Evolutionary conservation across 805 yeast genomes (phyloP).

Genomic region (Saccharomycopsis babjevae): DNA sequence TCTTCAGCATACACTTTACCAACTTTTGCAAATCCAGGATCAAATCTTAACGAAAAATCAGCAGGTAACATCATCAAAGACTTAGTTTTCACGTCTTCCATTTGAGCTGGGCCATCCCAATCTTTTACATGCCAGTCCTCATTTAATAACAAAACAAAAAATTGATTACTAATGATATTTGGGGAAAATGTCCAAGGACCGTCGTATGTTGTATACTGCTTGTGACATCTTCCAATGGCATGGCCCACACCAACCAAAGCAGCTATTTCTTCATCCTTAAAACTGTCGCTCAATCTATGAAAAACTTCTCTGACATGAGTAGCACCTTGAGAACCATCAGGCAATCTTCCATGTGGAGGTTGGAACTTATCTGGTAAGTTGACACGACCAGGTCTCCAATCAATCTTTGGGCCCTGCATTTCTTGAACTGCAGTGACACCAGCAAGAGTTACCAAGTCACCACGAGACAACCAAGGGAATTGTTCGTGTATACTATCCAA

Average conservation of each 20-base stretch:
- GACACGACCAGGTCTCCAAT: conserved; percentile 77
- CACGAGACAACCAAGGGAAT: conserved; percentile 64
- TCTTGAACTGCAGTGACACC: conserved; percentile 75
- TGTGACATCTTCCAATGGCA: conserved; percentile 66
- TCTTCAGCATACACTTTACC: conserved; percentile 62
- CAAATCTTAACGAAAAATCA: conserved; percentile 60
- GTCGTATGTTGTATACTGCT: conserved; percentile 60
- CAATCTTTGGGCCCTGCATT: conserved; percentile 65
- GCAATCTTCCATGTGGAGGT: conserved; percentile 63
- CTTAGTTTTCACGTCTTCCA: conserved; percentile 48
- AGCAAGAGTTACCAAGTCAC: conserved; percentile 71
- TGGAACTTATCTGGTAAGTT: conserved; percentile 41
- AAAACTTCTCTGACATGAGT: conserved; percentile 56
- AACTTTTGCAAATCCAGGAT: conserved; percentile 47
- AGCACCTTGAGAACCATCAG: conserved; percentile 59
- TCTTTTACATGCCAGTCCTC: conserved; percentile 46
- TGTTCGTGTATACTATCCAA: conserved; percentile 43
- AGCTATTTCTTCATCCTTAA: conserved; percentile 62
- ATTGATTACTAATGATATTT: conserved; percentile 64
- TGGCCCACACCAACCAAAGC: conserved; percentile 69
- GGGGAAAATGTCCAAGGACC: conserved; percentile 89
- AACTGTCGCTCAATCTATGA: conserved; percentile 43
- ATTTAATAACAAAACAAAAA: conserved; percentile 47
- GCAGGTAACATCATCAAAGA: conserved; percentile 79
- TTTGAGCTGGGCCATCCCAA: conserved; percentile 56